Evolutionary conservation across 164 flowering plant genomes (phyloP), one percentile per base, ranked within the genome.

Genomic region (Buxus sempervirens): DNA sequence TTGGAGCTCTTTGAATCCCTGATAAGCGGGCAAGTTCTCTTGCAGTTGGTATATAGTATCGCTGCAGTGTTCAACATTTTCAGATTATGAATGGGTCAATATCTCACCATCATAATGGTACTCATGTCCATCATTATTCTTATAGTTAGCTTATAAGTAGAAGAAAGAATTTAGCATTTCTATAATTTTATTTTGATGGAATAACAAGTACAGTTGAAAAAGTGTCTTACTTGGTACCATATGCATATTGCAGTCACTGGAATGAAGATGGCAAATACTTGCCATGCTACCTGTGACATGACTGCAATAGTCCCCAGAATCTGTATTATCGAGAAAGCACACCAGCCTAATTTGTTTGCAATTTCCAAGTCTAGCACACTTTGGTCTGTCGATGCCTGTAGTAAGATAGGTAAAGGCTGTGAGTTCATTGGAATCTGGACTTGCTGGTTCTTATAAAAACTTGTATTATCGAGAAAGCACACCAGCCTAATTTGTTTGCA

Each of bases 201-300:
- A n/a, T n/a, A n/a, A n/a, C n/a, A n/a, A n/a, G n/a, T 41, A 20
- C 49, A 26, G 56, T 20, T 28, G 55, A 54, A 56, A 64, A 22
- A 54, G 23, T 51, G n/a, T 45, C 18, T 77, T 83, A 93, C 98
- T 77, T 90, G 98, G 82, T 89, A 93, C 90, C 93, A 88, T 68
- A 90, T 86, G 86, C 98, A 89, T 64, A 85, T 69, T 38, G 83
- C 94, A 41, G 92, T 89, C 53, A 89, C 92, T 23, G 98, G 98
- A 79, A 93, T 86, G 74, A 93, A 88, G 71, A 93, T 80, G 58
- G 81, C 85, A 65, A 88, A 93, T 25, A 93, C 92, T 83, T 89
- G 86, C 98, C 98, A 93, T 66, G 97, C 98, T 54, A 84, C 96
- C 77, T 90, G 97, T 15, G 98, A 90, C 97, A 93, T 93, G 68